These are phyloP conservation scores for Syzygium oleosum DNA, from an alignment of 345 rosid genomes.

Conservation along the genomic window DNA sequence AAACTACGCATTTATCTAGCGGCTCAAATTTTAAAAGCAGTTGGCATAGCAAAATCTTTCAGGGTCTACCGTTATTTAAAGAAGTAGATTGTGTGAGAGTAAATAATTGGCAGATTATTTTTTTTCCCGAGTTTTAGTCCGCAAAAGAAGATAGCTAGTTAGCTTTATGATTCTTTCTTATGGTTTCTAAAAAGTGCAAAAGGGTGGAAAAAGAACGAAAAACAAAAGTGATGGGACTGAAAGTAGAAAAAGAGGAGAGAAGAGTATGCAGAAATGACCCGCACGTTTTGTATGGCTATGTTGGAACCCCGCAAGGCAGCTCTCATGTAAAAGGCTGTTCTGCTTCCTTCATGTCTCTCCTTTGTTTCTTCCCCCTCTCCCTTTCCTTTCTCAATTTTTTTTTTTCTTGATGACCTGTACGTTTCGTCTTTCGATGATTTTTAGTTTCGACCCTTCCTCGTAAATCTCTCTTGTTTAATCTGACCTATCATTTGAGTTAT, in stretches of 20 bases:
- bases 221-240: background rate
- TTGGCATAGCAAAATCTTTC: rapidly evolving
- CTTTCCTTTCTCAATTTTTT: background rate
- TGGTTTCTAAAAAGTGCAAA: background rate
- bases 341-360: background rate
- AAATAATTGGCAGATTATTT: background rate
- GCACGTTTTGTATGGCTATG: background rate
- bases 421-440: background rate
- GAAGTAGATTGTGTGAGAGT: background rate
- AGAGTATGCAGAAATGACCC: background rate
- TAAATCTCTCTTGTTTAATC: background rate
- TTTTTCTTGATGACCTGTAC: no score
- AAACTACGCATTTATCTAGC: background rate
- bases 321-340: background rate
- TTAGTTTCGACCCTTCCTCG: background rate
- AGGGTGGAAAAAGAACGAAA: background rate
- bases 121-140: background rate
- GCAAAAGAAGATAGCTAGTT: background rate
- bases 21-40: background rate
- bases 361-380: background rate
- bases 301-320: background rate
- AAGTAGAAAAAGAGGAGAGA: background rate
- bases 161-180: background rate
- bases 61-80: background rate
- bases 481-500: background rate